Conservation (phyloP, 371 early-diverging fungal species). For the Mucor saturninus region DNA sequence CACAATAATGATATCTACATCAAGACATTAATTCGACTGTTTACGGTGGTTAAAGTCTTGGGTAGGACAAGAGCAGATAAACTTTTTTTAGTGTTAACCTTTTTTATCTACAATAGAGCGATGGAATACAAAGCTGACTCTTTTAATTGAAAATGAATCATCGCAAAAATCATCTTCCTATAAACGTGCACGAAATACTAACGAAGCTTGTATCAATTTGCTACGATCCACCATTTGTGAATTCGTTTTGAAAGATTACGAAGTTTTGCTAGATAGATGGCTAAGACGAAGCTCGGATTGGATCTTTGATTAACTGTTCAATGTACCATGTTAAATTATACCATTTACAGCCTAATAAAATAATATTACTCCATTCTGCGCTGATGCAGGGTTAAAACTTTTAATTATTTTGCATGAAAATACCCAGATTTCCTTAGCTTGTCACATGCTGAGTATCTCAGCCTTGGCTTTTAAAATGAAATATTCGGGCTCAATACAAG, state of each 20-base stretch:
- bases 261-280: conserved; percentile 44
- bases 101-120: conserved; percentile 21
- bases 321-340: not conserved
- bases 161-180: not conserved
- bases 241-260: conserved; percentile 45
- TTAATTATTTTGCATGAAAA: no score
- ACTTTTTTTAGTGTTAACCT: conserved; percentile 3
- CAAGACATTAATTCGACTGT: conserved; percentile 32
- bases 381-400: no score
- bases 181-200: not conserved
- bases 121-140: conserved; percentile 20
- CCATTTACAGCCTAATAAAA: no score
- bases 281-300: conserved; percentile 40
- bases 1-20: conserved; percentile 33
- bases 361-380: no score
- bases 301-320: conserved; percentile 26
- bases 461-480: no score
- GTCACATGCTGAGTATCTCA: no score
- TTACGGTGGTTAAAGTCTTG: conserved; percentile 28
- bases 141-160: not conserved
- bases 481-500: no score
- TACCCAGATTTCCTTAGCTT: no score
- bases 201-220: conserved; percentile 22
- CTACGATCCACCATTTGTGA: conserved; percentile 35
- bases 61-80: conserved; percentile 21